phyloP scores from a whole-genome alignment of 352 stramenopile species.

The Phytophthora cactorum region DNA sequence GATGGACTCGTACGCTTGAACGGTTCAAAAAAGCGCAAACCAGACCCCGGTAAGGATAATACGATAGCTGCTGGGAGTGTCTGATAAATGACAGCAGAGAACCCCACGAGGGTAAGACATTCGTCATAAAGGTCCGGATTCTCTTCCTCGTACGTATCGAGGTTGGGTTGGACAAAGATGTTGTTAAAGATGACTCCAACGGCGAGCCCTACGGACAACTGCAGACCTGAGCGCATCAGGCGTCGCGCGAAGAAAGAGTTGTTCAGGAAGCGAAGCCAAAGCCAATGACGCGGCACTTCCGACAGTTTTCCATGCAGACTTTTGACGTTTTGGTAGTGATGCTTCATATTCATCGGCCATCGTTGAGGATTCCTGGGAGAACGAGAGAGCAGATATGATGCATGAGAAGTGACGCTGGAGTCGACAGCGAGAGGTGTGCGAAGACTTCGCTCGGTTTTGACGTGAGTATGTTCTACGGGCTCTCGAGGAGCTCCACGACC shows the following conservation, averaged over 20 bases:
- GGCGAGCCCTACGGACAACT: constrained; percentile 38
- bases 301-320: constrained; percentile 10
- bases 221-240: constrained; percentile 48
- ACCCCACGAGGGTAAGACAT: constrained; percentile 70
- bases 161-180: constrained; percentile 6
- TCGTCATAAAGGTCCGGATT: constrained; percentile 20
- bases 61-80: constrained; percentile 53
- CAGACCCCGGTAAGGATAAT: constrained; percentile 54
- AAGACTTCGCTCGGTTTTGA: too few relatives aligned
- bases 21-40: constrained; percentile 60
- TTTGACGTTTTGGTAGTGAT: too few relatives aligned
- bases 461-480: too few relatives aligned
- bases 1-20: constrained; percentile 47
- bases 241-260: constrained; percentile 83
- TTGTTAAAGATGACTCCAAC: constrained; percentile 50
- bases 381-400: too few relatives aligned
- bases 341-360: too few relatives aligned
- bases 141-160: background rate
- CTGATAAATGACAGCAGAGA: constrained; percentile 66
- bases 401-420: too few relatives aligned
- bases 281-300: constrained; percentile 50
- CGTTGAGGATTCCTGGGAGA: too few relatives aligned
- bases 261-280: constrained; percentile 54
- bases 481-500: too few relatives aligned
- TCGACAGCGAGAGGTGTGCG: too few relatives aligned